Percentiles rank a stretch among this genome's conserved stretches.
These are phyloP conservation scores for Phytophthora niederhauseri DNA, from an alignment of 352 stramenopile species.

Conservation along the genomic window DNA sequence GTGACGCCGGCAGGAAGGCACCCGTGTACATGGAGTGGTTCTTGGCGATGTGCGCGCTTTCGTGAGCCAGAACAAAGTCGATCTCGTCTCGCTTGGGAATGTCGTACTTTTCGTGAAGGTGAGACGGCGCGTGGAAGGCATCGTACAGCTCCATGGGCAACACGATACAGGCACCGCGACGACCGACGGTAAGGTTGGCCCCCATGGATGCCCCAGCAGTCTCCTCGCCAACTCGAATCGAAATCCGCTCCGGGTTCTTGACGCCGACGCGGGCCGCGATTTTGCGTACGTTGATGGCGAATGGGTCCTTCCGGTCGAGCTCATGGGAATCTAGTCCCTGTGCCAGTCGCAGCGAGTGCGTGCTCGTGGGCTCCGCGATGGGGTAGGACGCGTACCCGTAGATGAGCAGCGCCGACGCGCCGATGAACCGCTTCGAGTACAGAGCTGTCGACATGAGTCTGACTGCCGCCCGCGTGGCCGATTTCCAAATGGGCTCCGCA, in stretches of 20 bases:
- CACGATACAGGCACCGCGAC: conserved; percentile 69
- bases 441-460: conserved; percentile 40
- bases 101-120: conserved; percentile 54
- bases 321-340: conserved; percentile 60
- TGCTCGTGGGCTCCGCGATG: conserved; percentile 63
- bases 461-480: conserved; percentile 23
- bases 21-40: conserved; percentile 80
- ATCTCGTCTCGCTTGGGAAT: conserved; percentile 77
- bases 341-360: conserved; percentile 60
- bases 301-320: conserved; percentile 60
- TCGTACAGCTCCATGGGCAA: conserved; percentile 83
- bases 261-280: conserved; percentile 71
- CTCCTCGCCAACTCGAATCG: conserved; percentile 67
- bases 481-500: conserved; percentile 40
- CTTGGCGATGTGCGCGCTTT: conserved; percentile 82
- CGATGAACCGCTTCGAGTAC: conserved; percentile 42
- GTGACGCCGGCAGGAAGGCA: conserved; percentile 59
- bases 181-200: conserved; percentile 62
- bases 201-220: conserved; percentile 69
- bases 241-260: conserved; percentile 66
- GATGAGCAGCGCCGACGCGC: conserved; percentile 30
- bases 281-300: conserved; percentile 66
- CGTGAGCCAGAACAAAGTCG: conserved; percentile 84
- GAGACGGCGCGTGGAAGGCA: conserved; percentile 65
- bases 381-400: conserved; percentile 54